Base-by-base conservation (phyloP, 192 early-diverging fungal species). In the Mortierella hygrophila region DNA sequence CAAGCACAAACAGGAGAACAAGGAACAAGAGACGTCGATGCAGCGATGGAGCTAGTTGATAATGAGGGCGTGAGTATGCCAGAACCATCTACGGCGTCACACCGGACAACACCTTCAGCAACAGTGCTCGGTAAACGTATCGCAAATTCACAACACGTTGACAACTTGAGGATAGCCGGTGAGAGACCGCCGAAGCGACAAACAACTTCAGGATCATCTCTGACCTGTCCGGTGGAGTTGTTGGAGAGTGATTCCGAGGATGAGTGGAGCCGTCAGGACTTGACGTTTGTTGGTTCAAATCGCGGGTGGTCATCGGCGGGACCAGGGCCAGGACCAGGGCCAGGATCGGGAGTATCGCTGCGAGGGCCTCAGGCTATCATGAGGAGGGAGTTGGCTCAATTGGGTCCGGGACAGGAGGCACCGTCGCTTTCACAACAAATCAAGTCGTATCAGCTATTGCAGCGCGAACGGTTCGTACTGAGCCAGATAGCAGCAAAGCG, bases 191-290 rank as follows among this genome's bases (percentile, higher is more conserved):
- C 37, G 26, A 21, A 47, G 35, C n/a, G 70, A 54, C 63, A 38
- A 21, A 20, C 72, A 3, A 63, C 29, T 13, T 11, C 63, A 15
- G 78, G 78, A 68, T 80, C 78, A 5, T 80, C 78, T 5, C 42
- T 52, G 60, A 29, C 73, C 2, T 80, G 60, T 42, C 78, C 78
- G n/a, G 55, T 80, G 6, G 78, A 80, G 29, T 4, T 65, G 37
- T 37, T 74, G 44, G 78, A 80, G 23, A 74, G 78, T 63, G 78
- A 80, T 29, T 74, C 78, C 0, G 78, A 80, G 3, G 26, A 9
- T 4, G 72, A 74, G 35, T 42, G 16, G 78, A 42, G 21, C 74
- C 54, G 20, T 44, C 70, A 15, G n/a, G 42, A 37, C 35, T 41
- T 42, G 29, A 42, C 49, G 57, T 60, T 21, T 65, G 57, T 13